phyloP scores from a whole-genome alignment of 257 asterid genomes.

The Nicotiana noctiflora region DNA sequence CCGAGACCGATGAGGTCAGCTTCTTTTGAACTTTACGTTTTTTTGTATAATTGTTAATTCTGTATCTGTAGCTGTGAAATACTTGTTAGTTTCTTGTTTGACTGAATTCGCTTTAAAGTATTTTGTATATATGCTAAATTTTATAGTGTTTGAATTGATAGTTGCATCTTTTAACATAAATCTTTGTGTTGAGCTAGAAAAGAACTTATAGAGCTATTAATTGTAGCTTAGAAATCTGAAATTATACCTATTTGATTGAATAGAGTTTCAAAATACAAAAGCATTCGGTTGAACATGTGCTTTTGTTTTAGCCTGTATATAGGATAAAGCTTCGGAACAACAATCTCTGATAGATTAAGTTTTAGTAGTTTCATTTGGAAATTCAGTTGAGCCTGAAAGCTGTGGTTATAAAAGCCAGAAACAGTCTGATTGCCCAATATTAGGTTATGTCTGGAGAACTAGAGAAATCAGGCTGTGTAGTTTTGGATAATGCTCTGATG shows the following conservation, averaged over 20 bases:
- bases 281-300: no score
- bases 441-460: not conserved
- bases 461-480: not conserved
- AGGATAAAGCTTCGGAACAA: not conserved
- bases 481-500: not conserved
- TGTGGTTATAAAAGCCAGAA: not conserved
- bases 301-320: not conserved
- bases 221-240: not conserved
- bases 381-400: not conserved
- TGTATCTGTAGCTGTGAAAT: not conserved
- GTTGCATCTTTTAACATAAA: not conserved
- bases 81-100: not conserved
- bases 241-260: not conserved
- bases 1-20: slow-evolving; percentile 62
- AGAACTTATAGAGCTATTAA: not conserved
- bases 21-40: not conserved
- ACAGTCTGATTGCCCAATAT: not conserved
- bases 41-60: not conserved
- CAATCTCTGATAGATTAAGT: not conserved
- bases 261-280: not conserved
- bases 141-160: not conserved
- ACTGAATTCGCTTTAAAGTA: not conserved
- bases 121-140: not conserved
- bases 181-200: not conserved
- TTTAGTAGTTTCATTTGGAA: not conserved